Evolutionary conservation across 768 basidiomycete species (phyloP), one percentile per base, ranked within the genome.

Genomic region (Auriculariales sp.): DNA sequence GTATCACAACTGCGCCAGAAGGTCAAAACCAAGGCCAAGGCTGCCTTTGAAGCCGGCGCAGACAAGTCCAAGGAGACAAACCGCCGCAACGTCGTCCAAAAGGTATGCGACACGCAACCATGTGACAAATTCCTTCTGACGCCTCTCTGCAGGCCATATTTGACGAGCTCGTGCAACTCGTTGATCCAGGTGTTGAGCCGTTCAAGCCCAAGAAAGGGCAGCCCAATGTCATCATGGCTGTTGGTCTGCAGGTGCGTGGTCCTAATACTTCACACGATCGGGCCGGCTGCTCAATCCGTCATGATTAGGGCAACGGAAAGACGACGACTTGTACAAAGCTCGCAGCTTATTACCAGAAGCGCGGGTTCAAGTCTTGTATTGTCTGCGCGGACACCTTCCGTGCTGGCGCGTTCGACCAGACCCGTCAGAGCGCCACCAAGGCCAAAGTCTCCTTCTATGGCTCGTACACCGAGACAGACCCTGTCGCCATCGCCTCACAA

Each of bases 381-480:
- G 94, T 99, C 56, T 99, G 95, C 59, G 95, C 95, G 19, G 95
- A 99, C 65, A 99, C 95, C 0, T 99, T 99, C 72, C 87, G 95
- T 68, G 95, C 95, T 3, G 95, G 95, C 47, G 95, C 95, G 31
- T 99, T 99, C 66, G 95, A 99, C 66, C 95, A 99, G 64, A 90
- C 95, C 10, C 83, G 95, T 61, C 95, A 99, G 69, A 97, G 94
- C 46, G 94, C 95, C 17, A 95, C 92, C 12, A 94, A 95, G 65
- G 95, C 95, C 32, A 98, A 97, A 64, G 90, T 99, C 12, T 92
- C 95, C 2, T 99, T 95, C 74, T 99, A 92, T 67, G 95, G 95
- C 19, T 92, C 88, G 48, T 98, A 99, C 67, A 99, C 95, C 32
- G 95, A 99, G 66, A 97, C 92, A 15, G 93, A 99, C 63, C 95